phyloP scores from a whole-genome alignment of 2,329 filamentous ascomycete species.

The Ascochyta viciae-villosae region DNA sequence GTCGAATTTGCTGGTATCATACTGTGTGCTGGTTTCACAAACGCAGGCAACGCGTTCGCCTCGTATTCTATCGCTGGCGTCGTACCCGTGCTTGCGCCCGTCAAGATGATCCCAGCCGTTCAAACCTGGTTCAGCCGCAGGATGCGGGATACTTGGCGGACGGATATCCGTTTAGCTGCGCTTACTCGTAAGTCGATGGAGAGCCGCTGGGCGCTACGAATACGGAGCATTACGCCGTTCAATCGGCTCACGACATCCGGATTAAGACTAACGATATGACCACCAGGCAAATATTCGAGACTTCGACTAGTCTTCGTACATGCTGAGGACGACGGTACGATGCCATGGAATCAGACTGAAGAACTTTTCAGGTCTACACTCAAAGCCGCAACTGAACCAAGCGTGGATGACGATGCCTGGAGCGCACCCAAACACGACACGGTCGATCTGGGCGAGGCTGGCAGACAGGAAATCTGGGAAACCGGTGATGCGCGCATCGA shows the following conservation, averaged over 20 bases:
- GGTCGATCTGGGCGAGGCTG: slow-evolving; percentile 45
- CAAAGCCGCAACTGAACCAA: slow-evolving; percentile 28
- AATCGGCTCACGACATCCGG: not conserved
- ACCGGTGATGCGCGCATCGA: slow-evolving; percentile 33
- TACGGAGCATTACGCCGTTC: not conserved
- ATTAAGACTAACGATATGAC: slow-evolving; percentile 1
- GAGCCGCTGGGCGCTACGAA: not conserved
- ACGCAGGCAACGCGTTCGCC: slow-evolving; percentile 74
- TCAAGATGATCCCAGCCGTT: slow-evolving; percentile 70
- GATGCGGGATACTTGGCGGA: slow-evolving; percentile 82
- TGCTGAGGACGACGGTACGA: slow-evolving; percentile 43
- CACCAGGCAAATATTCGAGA: slow-evolving; percentile 18
- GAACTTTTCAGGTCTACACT: slow-evolving; percentile 40
- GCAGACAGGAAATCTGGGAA: slow-evolving; percentile 42
- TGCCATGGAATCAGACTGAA: slow-evolving; percentile 47
- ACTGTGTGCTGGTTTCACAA: slow-evolving; percentile 80
- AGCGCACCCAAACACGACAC: slow-evolving; percentile 22
- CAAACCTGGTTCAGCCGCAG: slow-evolving; percentile 68
- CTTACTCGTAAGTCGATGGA: slow-evolving; percentile 51
- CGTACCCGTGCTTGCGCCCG: slow-evolving; percentile 77
- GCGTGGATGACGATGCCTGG: slow-evolving; percentile 19
- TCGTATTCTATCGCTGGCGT: slow-evolving; percentile 79
- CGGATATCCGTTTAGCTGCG: slow-evolving; percentile 68
- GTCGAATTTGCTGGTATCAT: slow-evolving; percentile 82
- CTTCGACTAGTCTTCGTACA: slow-evolving; percentile 44